phyloP scores from a whole-genome alignment of 176 grass and related monocot species.

The Aegilops umbellulata region DNA sequence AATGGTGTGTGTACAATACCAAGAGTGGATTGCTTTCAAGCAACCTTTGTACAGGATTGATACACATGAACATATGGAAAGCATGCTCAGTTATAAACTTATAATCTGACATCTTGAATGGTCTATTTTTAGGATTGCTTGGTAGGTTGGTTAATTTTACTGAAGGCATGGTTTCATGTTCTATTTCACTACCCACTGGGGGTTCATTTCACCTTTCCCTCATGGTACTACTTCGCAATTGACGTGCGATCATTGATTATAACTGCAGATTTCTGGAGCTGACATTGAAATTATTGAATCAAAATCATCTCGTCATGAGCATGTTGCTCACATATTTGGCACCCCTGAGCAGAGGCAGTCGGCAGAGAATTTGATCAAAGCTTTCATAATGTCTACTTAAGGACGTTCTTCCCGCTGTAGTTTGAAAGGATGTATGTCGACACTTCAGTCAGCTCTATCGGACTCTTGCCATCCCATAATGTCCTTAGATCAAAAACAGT shows the following conservation, averaged over 20 bases:
- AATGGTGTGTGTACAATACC: background rate
- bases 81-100: background rate
- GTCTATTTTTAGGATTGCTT: background rate
- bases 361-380: conserved; percentile 92
- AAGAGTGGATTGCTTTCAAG: background rate
- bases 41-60: background rate
- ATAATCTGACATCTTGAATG: background rate
- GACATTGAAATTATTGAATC: conserved; percentile 83
- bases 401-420: conserved; percentile 26
- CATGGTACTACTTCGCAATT: background rate
- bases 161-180: background rate
- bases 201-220: no score
- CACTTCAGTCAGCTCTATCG: conserved; percentile 14
- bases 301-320: conserved; percentile 74
- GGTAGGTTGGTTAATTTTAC: background rate
- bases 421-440: conserved; percentile 12
- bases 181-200: no score
- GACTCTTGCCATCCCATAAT: conserved; percentile 19
- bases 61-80: background rate
- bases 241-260: conserved; percentile 13
- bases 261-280: conserved; percentile 93
- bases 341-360: conserved; percentile 73
- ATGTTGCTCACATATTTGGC: conserved; percentile 82
- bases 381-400: conserved; percentile 90
- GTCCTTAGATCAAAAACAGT: conserved; percentile 24